phyloP scores from a whole-genome alignment of 202 grass and related monocot genomes.

The Brachypodium distachyon region DNA sequence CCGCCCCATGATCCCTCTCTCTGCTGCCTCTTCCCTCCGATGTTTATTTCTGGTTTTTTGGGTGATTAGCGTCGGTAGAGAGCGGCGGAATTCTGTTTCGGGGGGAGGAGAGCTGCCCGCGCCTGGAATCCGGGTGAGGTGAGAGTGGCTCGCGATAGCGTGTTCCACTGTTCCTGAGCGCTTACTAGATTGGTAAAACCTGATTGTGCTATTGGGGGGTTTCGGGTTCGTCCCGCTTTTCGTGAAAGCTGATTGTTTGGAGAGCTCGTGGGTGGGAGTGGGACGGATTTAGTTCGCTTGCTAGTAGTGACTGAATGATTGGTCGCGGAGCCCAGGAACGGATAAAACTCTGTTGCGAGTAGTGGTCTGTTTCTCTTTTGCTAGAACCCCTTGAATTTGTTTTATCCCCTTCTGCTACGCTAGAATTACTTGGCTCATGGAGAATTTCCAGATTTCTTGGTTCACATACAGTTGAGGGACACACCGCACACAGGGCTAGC shows the following conservation, averaged over 20 bases:
- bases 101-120: neutral
- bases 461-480: too few species aligned
- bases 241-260: too few species aligned
- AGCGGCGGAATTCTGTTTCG: neutral
- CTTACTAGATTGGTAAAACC: neutral
- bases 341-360: neutral
- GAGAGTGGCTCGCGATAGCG: neutral
- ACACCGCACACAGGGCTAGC: neutral
- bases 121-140: neutral
- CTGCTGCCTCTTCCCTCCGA: rapidly evolving
- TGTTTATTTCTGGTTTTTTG: neutral
- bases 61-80: neutral
- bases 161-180: neutral
- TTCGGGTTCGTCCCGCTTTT: too few species aligned
- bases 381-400: too few species aligned
- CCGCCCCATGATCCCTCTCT: neutral
- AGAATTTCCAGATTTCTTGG: neutral
- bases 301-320: neutral
- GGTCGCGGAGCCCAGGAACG: neutral
- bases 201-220: neutral
- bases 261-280: too few species aligned
- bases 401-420: neutral
- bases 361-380: too few species aligned
- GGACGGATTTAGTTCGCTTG: neutral
- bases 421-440: neutral